These are phyloP conservation scores for Tetragonia tetragonoides DNA, from an alignment of 148 eudicot species.

Conservation along the genomic window DNA sequence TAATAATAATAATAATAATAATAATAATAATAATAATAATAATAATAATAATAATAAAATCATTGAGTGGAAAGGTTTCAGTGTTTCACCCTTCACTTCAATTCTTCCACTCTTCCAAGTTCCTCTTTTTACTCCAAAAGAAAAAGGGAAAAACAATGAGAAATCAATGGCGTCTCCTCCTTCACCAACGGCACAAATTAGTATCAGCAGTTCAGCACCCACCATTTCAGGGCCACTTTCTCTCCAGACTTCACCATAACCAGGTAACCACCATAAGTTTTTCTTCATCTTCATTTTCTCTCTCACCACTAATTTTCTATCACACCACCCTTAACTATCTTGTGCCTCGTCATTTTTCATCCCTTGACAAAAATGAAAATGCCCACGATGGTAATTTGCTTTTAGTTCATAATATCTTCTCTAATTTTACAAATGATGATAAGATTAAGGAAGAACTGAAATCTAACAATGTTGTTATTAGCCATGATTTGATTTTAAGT, in stretches of 20 bases:
- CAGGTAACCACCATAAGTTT: constrained; percentile 30
- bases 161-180: constrained; percentile 77
- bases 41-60: too few species aligned
- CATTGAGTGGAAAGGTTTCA: too few species aligned
- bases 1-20: too few species aligned
- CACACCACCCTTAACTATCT: neutral
- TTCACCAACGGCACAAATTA: constrained; percentile 31
- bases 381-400: constrained; percentile 23
- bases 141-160: constrained; percentile 33
- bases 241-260: neutral
- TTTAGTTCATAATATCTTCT: constrained; percentile 35
- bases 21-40: too few species aligned
- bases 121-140: too few species aligned
- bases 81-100: too few species aligned
- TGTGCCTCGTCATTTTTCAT: constrained; percentile 33
- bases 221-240: constrained; percentile 23
- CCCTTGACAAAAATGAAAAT: constrained; percentile 28
- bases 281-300: constrained; percentile 18
- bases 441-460: constrained; percentile 50
- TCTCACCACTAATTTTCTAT: constrained; percentile 3
- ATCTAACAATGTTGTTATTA: constrained; percentile 43
- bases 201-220: constrained; percentile 22
- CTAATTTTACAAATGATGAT: constrained; percentile 34
- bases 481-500: constrained; percentile 44
- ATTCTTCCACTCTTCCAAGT: too few species aligned